These are phyloP conservation scores for Aspergillus asperescens DNA, from an alignment of 495 filamentous ascomycete genomes.

Conservation along the genomic window DNA sequence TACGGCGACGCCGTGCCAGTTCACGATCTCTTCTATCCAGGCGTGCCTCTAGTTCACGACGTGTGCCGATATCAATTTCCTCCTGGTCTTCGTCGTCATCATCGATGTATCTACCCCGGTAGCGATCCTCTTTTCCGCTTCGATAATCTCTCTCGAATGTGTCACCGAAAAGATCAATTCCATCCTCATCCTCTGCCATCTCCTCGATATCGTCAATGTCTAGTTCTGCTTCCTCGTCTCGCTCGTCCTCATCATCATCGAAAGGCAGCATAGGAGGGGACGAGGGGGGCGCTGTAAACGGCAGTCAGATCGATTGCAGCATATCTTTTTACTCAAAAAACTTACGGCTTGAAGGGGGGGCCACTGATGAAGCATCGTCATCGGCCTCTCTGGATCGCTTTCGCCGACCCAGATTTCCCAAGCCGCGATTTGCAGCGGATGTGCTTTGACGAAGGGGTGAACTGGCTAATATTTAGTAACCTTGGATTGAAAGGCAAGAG, in stretches of 20 bases:
- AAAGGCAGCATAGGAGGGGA: conserved; percentile 52
- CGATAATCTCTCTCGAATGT: conserved; percentile 85
- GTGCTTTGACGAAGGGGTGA: conserved; percentile 79
- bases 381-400: conserved; percentile 80
- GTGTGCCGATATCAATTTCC: conserved; percentile 59
- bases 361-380: conserved; percentile 67
- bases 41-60: conserved; percentile 78
- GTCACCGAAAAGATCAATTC: conserved; percentile 89
- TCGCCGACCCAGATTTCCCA: conserved; percentile 54
- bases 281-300: conserved; percentile 32
- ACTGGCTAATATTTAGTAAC: conserved; percentile 37
- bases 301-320: conserved; percentile 16
- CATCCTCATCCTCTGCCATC: conserved; percentile 89
- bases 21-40: conserved; percentile 80
- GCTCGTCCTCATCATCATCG: conserved; percentile 68
- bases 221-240: conserved; percentile 67
- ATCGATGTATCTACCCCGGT: conserved; percentile 65
- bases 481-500: neutral
- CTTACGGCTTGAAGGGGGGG: conserved; percentile 67
- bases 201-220: conserved; percentile 95
- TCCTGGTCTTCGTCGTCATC: conserved; percentile 78
- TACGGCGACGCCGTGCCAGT: conserved; percentile 64
- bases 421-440: conserved; percentile 80
- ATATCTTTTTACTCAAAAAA: conserved; percentile 30
- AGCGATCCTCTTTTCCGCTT: conserved; percentile 55